Base-by-base conservation (phyloP, 768 basidiomycete genomes). In the Phylloporus arenicola region DNA sequence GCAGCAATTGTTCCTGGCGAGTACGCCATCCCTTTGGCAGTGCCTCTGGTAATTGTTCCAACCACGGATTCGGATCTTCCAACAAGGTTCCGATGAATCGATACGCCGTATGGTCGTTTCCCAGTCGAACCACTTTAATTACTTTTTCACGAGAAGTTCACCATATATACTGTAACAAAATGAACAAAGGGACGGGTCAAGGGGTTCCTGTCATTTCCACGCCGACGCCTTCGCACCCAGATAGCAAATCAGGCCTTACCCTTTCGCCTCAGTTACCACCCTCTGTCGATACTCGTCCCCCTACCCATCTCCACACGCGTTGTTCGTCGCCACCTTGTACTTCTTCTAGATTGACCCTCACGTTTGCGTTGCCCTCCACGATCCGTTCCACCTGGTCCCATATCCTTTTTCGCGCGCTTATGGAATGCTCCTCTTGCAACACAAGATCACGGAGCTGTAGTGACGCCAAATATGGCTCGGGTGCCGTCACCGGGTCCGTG, bases 301-400 rank as follows among this genome's bases (percentile, higher is more conserved):
- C 92, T 27, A 91, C 81, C 92, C 92, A 95, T 50, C 86, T 73
- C 92, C 92, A 95, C 49, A 92, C 92, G 56, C 89, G 80, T 69
- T 84, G 76, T 70, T 92, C 90, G 68, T 94, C 91, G 11, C 92
- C 92, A 57, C 86, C 86, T 53, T 75, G 76, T 42, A 88, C 79
- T 67, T 95, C 92, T 68, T 88, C 88, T 46, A 91, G 71, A 64
- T 86, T 88, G 27, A 82, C 83, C 54, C 89, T 80, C 38, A 96
- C 88, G 68, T 96, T 96, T 27, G 89, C 80, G 71, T 96, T 96
- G 48, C 83, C 81, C 69, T 94, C 92, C 4, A 96, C 92, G 44
- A 92, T 72, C 47, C 76, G 79, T 65, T 91, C 89, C 43, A 96
- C 92, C 56, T 79, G 76, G 51, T 82, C 75, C 93, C 93, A 96